phyloP scores from a whole-genome alignment of 441 rosid genomes.

The Euphorbia celastroides region DNA sequence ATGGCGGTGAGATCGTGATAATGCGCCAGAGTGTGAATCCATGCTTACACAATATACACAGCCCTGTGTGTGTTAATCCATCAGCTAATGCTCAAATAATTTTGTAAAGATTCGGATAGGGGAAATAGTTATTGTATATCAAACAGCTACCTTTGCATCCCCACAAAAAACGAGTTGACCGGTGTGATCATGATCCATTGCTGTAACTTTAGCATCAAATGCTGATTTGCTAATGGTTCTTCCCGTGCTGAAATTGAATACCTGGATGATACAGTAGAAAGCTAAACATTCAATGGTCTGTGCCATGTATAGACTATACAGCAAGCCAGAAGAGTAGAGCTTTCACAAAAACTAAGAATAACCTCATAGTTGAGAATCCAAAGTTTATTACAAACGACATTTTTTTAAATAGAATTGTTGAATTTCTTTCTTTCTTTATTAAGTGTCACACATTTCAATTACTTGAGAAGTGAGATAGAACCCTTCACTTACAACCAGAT shows the following conservation, averaged over 20 bases:
- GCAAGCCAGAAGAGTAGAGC: neutral
- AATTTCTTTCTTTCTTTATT: neutral
- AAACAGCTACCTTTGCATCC: conserved; percentile 60
- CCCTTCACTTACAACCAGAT: neutral
- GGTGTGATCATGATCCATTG: conserved; percentile 97
- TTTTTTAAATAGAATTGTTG: neutral
- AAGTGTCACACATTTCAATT: neutral
- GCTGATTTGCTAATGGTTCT: conserved; percentile 54
- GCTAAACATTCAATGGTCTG: conserved; percentile 17
- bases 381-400: neutral
- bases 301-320: neutral
- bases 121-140: neutral
- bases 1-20: conserved; percentile 79
- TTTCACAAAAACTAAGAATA: neutral
- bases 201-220: conserved; percentile 58
- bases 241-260: conserved; percentile 94
- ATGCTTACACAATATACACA: conserved; percentile 70
- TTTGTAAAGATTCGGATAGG: conserved; percentile 3
- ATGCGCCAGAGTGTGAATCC: conserved; percentile 71
- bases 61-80: conserved; percentile 49
- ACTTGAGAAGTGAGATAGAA: neutral
- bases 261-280: conserved; percentile 44
- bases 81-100: conserved; percentile 5
- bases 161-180: conserved; percentile 95
- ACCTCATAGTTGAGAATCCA: no score